Evolutionary conservation across 1,284 basidiomycete species (phyloP), one percentile per base, ranked within the genome.

Genomic region (Cystobasidium sp.): DNA sequence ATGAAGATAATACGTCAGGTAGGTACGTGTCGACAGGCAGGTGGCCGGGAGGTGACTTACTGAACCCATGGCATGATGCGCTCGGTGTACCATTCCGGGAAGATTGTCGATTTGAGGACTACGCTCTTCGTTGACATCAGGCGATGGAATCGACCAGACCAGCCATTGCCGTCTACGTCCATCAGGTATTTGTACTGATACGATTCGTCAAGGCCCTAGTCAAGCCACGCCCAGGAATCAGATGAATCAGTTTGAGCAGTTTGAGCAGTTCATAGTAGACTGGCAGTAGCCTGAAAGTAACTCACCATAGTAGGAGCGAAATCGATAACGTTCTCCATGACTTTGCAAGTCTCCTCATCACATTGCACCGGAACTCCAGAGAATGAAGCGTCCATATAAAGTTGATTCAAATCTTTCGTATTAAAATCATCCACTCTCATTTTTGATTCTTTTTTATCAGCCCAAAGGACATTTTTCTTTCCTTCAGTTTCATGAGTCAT

Each of bases 101-200:
- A 89, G 46, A 87, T 83, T 0, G 88, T 89, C 5, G 86, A 82
- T 79, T 89, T 90, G 80, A 90, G 86, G 14, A 90, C 82, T 41
- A 89, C 82, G 3, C 88, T 85, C 66, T 88, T 88, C 31, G 87
- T 85, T 24, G 86, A 86, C 77, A 91, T 86, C 7, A 90, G 83
- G 0, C 88, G 51, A 61, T 76, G 75, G 68, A 76, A 76, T 53
- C 75, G 72, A 7, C 75, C 75, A 18, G 59, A 66, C 79, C 77
- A 79, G 44, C 78, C 79, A 73, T 80, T 80, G 20, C 80, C 79
- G 61, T 81, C 79, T 14, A 81, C 77, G 65, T 81, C 80, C 61
- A 80, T 78, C 3, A 80, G 77, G 73, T 80, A 81, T 69, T 80
- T 73, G 59, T 71, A 65, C 37, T 66, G 56, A 46, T 73, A 73